These are phyloP conservation scores for Cryphonectria parasitica DNA, from an alignment of 2,329 filamentous ascomycete genomes.

Conservation along the genomic window DNA sequence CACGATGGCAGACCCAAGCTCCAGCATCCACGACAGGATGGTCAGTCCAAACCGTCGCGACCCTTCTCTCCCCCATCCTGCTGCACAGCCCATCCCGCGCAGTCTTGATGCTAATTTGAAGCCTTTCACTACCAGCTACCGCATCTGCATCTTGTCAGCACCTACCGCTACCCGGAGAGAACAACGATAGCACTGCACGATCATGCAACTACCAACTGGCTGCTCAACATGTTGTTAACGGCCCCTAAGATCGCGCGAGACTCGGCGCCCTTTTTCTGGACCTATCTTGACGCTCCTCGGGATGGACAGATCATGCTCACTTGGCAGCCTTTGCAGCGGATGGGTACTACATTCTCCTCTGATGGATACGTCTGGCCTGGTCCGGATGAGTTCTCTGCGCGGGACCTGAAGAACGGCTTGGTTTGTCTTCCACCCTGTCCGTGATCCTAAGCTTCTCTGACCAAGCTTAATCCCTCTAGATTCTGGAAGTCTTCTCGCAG, in stretches of 20 bases:
- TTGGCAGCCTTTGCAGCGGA: constrained; percentile 80
- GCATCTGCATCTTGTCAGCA: constrained; percentile 89
- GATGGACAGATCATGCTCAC: constrained; percentile 84
- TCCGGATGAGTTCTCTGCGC: constrained; percentile 74
- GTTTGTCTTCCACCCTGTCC: constrained; percentile 44
- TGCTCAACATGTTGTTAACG: constrained; percentile 57
- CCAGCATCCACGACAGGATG: constrained; percentile 40
- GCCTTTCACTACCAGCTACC: constrained; percentile 61
- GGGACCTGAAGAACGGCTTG: constrained; percentile 68
- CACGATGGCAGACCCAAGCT: constrained; percentile 40
- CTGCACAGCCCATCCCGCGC: background rate
- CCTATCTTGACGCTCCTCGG: constrained; percentile 79
- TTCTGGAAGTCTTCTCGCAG: constrained; percentile 86
- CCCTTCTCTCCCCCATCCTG: background rate
- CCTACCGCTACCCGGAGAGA: constrained; percentile 76
- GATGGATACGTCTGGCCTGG: constrained; percentile 94
- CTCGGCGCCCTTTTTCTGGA: constrained; percentile 88
- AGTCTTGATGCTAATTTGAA: constrained; percentile 40
- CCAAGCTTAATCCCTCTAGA: constrained; percentile 52
- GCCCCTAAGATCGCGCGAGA: constrained; percentile 87
- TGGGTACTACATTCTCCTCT: constrained; percentile 77
- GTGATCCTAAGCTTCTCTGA: background rate
- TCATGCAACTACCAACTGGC: constrained; percentile 70
- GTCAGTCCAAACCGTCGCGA: constrained; percentile 18
- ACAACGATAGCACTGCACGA: constrained; percentile 73